Conservation (phyloP, 441 rosid species). For the Mallotus repandus region DNA sequence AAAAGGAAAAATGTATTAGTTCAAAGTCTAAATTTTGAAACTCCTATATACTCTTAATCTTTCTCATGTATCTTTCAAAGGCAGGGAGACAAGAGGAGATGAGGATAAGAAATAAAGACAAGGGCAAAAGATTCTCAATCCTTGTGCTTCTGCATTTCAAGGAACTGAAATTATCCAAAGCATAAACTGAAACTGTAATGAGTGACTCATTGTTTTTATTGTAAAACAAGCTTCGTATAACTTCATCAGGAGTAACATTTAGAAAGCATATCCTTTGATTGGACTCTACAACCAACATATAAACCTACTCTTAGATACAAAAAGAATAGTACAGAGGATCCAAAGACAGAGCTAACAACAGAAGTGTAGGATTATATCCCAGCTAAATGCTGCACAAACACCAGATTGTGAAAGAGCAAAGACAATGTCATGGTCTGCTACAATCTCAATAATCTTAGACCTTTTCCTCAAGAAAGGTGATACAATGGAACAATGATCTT, state of each 20-base stretch:
- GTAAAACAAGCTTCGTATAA: conserved; percentile 68
- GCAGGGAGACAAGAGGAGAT: neutral
- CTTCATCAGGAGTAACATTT: conserved; percentile 73
- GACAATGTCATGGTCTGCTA: conserved; percentile 85
- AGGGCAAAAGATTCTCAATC: conserved; percentile 38
- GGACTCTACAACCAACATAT: conserved; percentile 43
- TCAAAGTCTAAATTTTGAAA: conserved; percentile 1
- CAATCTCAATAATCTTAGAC: conserved; percentile 89
- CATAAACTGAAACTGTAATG: conserved; percentile 75
- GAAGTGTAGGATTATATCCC: conserved; percentile 44
- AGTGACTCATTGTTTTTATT: conserved; percentile 75
- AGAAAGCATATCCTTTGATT: conserved; percentile 62
- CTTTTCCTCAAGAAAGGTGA: conserved; percentile 85
- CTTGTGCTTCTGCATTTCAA: conserved; percentile 73
- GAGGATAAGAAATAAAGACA: neutral
- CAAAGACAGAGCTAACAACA: neutral
- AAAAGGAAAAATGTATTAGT: neutral
- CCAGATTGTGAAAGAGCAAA: conserved; percentile 96
- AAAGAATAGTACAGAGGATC: neutral
- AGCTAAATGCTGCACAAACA: conserved; percentile 86
- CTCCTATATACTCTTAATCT: conserved; percentile 4
- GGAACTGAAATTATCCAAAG: conserved; percentile 68
- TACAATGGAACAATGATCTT: conserved; percentile 70
- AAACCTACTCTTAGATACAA: neutral
- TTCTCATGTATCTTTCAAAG: neutral